Evolutionary conservation across 2,329 filamentous ascomycete species (phyloP).

Genomic region (Falciphora oryzae): DNA sequence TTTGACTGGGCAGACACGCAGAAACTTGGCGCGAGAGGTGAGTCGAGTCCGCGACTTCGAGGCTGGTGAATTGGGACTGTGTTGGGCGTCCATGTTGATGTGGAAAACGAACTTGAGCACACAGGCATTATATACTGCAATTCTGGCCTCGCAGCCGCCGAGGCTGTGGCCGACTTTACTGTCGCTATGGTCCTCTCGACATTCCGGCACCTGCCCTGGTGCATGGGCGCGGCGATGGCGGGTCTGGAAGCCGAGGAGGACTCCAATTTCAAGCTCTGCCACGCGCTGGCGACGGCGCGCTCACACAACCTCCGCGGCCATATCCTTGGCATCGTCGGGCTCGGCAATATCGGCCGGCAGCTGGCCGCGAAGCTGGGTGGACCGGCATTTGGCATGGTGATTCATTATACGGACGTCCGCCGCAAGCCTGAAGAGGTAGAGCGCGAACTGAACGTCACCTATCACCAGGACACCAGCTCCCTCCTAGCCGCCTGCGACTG

Average conservation of each 20-base stretch:
- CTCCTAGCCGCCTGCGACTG: conserved; percentile 42
- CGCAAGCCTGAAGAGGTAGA: conserved; percentile 35
- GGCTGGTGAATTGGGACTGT: background rate
- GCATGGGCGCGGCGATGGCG: conserved; percentile 27
- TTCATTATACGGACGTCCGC: conserved; percentile 47
- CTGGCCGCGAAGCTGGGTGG: conserved; percentile 48
- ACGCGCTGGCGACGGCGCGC: background rate
- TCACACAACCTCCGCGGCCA: conserved; percentile 44
- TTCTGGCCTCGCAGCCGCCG: conserved; percentile 34
- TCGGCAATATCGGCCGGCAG: conserved; percentile 48
- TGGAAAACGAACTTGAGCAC: conserved; percentile 32
- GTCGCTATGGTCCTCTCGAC: conserved; percentile 37
- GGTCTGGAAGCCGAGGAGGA: conserved; percentile 28
- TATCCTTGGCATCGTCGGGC: conserved; percentile 51
- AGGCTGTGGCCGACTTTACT: conserved; percentile 37
- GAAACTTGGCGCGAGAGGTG: background rate
- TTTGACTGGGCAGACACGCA: conserved; percentile 53
- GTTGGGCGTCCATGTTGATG: conserved; percentile 16
- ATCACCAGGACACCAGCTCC: conserved; percentile 27
- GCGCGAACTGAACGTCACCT: conserved; percentile 29
- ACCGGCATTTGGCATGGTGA: conserved; percentile 49
- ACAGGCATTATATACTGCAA: conserved; percentile 37
- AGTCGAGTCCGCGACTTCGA: background rate
- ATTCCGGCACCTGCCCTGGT: conserved; percentile 45
- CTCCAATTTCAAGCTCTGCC: background rate